Conservation (phyloP, 148 eudicot species). For the Rhododendron griersonianum region DNA sequence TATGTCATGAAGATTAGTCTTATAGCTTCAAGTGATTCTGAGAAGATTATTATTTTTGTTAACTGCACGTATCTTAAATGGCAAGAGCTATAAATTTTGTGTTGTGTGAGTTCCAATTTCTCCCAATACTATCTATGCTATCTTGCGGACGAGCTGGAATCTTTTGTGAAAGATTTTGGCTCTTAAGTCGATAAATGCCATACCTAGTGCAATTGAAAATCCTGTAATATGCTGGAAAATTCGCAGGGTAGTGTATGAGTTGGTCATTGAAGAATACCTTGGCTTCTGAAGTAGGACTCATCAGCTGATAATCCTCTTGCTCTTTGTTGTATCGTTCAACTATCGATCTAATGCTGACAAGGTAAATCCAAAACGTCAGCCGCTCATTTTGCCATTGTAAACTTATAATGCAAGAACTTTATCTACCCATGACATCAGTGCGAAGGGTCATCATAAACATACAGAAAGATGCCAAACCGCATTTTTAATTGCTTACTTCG, state of each 20-base stretch:
- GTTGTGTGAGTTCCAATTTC: not conserved
- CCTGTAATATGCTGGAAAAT: not conserved
- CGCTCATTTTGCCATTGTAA: not conserved
- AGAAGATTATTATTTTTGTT: not conserved
- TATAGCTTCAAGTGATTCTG: not conserved
- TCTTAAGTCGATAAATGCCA: not conserved
- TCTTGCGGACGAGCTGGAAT: not conserved
- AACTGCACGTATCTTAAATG: not conserved
- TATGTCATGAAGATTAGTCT: not conserved
- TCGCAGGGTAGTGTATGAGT: not conserved
- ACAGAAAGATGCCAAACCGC: not conserved
- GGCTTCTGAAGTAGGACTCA: constrained; percentile 9
- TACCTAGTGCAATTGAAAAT: not conserved
- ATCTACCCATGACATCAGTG: not conserved
- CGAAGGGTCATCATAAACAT: not conserved
- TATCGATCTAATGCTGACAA: not conserved
- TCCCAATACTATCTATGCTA: not conserved
- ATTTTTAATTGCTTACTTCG: not conserved
- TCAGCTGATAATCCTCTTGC: constrained; percentile 3
- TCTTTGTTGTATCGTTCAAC: not conserved
- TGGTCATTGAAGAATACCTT: not conserved
- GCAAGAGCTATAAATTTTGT: not conserved
- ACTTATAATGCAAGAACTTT: not conserved
- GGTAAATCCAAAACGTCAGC: not conserved
- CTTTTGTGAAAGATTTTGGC: not conserved